Evolutionary conservation across 257 asterid species (phyloP).

Genomic region (Ajuga chamaepitys): DNA sequence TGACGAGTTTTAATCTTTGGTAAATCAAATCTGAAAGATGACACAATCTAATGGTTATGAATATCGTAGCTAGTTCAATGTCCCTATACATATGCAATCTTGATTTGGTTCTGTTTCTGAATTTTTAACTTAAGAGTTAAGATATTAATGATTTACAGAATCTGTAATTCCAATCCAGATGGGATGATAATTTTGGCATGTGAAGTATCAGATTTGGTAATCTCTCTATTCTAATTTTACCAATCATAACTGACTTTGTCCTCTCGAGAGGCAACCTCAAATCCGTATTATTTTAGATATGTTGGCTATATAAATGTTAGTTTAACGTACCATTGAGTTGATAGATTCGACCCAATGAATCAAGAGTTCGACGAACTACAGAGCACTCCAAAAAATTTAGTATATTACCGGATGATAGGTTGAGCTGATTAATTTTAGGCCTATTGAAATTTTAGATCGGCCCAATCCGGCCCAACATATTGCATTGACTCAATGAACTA

Average conservation of each 20-base stretch:
- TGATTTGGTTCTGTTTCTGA: background rate
- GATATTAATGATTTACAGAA: conserved; percentile 3
- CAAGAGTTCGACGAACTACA: no score
- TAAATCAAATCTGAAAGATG: background rate
- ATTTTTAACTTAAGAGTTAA: background rate
- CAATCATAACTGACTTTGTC: background rate
- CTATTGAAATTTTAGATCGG: no score
- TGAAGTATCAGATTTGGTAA: conserved; percentile 24
- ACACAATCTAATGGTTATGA: background rate
- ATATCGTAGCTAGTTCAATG: background rate
- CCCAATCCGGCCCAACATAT: no score
- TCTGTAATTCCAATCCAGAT: background rate
- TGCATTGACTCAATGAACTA: no score
- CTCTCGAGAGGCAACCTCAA: conserved; percentile 21
- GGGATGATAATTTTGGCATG: conserved; percentile 24
- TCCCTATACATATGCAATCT: background rate
- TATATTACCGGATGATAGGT: no score
- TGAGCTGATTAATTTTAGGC: no score
- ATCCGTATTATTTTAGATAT: conserved; percentile 20
- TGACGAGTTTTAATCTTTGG: no score
- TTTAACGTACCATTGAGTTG: no score
- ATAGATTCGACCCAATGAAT: no score
- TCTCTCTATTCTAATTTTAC: background rate
- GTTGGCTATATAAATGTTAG: no score
- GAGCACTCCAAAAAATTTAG: no score